Evolutionary conservation across 352 stramenopile species (phyloP).

Genomic region (Saprolegnia diclina): DNA sequence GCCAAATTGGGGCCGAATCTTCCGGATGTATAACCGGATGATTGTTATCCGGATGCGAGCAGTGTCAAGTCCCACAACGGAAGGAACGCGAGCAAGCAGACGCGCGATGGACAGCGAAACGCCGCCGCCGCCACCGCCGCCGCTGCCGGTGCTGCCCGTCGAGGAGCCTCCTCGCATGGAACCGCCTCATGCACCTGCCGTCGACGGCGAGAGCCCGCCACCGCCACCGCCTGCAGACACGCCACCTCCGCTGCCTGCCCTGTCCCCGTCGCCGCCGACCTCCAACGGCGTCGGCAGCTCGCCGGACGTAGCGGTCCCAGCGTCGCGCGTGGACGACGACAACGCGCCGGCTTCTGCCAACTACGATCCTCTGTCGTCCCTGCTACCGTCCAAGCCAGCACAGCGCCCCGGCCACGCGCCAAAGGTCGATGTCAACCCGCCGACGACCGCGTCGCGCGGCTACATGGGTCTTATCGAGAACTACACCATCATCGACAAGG

Average conservation of each 20-base stretch:
- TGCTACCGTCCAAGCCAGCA: not conserved
- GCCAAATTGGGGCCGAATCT: not conserved
- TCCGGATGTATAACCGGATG: no score
- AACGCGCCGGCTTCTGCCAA: not conserved
- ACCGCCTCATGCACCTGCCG: not conserved
- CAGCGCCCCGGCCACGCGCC: no score
- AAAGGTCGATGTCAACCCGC: not conserved
- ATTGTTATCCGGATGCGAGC: slow-evolving; percentile 5
- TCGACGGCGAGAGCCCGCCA: slow-evolving; percentile 6
- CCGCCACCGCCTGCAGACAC: slow-evolving; percentile 22
- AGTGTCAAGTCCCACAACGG: not conserved
- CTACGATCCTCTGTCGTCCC: not conserved
- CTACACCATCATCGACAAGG: slow-evolving; percentile 86
- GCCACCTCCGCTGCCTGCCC: slow-evolving; percentile 5
- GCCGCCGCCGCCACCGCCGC: slow-evolving; percentile 16
- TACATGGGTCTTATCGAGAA: slow-evolving; percentile 82
- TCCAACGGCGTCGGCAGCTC: slow-evolving; percentile 4
- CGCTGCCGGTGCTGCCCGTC: not conserved
- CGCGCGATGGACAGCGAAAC: not conserved
- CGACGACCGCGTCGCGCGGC: slow-evolving; percentile 35
- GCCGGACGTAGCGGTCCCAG: slow-evolving; percentile 1
- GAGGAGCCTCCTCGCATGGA: not conserved
- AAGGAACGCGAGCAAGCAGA: slow-evolving; percentile 5
- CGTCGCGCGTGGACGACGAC: not conserved
- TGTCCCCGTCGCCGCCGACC: slow-evolving; percentile 8